Conservation (phyloP, 1,139 yeast species). For the Sporopachydermia cereana region DNA sequence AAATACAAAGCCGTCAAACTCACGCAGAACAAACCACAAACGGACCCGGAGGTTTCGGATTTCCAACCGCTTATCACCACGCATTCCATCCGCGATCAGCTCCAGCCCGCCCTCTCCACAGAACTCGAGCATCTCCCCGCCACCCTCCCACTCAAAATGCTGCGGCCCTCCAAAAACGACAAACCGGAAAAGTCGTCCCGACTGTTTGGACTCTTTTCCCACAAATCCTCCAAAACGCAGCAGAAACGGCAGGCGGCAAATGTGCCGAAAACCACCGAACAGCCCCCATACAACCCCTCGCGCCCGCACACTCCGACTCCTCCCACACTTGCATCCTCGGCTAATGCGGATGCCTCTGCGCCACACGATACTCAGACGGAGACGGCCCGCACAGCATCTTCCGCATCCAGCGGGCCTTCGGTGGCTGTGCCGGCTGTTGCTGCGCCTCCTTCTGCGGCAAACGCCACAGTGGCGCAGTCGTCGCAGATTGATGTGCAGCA, state of each 20-base stretch:
- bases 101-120: not conserved
- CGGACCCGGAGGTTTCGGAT: no score
- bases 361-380: no score
- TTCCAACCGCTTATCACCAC: not conserved
- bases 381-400: no score
- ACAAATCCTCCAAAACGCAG: not conserved
- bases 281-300: not conserved
- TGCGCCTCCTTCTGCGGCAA: not conserved
- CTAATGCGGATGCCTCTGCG: no score
- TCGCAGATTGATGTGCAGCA: not conserved
- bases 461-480: not conserved
- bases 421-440: not conserved
- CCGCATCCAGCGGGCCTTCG: not conserved
- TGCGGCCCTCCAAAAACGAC: not conserved
- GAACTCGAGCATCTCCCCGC: no score
- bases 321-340: not conserved
- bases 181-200: slow-evolving; percentile 1
- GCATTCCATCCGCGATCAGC: not conserved
- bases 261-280: no score
- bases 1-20: no score
- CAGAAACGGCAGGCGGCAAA: not conserved
- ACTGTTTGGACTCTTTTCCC: slow-evolving; percentile 1
- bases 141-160: not conserved
- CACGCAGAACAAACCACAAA: no score
- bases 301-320: not conserved